These are phyloP conservation scores for Logfia minima DNA, from an alignment of 129 eudicot genomes.

Conservation along the genomic window DNA sequence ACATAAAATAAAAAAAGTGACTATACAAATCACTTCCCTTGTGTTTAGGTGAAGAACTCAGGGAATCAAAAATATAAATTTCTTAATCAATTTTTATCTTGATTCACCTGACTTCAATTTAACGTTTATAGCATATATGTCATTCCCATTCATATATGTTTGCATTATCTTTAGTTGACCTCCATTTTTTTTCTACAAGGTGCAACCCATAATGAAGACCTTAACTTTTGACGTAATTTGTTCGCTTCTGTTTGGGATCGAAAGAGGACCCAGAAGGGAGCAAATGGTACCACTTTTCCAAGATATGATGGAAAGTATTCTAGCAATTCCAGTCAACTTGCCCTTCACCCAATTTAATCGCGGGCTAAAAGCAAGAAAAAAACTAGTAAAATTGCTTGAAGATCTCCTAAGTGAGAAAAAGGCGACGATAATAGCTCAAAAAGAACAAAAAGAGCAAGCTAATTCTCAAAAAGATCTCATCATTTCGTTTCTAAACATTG, in stretches of 20 bases:
- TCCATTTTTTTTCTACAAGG: slow-evolving; percentile 14
- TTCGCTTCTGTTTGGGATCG: slow-evolving; percentile 42
- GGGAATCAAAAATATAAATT: too few species aligned
- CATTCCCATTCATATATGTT: not conserved
- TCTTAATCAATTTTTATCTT: too few species aligned
- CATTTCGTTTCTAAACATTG: slow-evolving; percentile 31
- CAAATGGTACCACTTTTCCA: slow-evolving; percentile 25
- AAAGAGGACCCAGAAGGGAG: slow-evolving; percentile 37
- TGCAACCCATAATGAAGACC: slow-evolving; percentile 38
- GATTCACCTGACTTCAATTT: too few species aligned
- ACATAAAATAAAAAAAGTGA: too few species aligned
- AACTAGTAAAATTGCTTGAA: slow-evolving; percentile 24
- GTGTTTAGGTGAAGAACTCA: too few species aligned
- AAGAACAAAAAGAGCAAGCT: slow-evolving; percentile 12
- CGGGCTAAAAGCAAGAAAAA: slow-evolving; percentile 34
- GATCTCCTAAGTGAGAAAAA: slow-evolving; percentile 37
- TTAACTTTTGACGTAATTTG: slow-evolving; percentile 44
- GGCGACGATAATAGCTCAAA: not conserved
- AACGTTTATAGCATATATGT: too few species aligned
- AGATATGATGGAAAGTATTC: slow-evolving; percentile 23
- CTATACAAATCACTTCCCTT: too few species aligned
- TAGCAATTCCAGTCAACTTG: slow-evolving; percentile 37
- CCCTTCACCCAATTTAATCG: slow-evolving; percentile 38
- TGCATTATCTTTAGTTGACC: not conserved
- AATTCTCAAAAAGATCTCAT: slow-evolving; percentile 42